Evolutionary conservation across 495 filamentous ascomycete genomes (phyloP).

Genomic region (Penicillium canariense): DNA sequence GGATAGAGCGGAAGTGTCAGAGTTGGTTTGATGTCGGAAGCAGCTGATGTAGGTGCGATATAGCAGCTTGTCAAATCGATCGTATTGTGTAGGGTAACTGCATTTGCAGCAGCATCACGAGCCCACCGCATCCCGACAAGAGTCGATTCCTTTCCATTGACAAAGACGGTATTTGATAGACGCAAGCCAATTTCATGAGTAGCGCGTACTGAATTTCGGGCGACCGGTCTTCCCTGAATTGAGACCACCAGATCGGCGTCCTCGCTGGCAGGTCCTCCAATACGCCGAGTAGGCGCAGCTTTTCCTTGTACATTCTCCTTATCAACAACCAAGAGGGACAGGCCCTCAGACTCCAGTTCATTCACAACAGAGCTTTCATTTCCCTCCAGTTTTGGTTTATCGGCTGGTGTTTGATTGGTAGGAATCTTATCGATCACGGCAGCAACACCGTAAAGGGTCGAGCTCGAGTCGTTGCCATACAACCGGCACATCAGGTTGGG

Average conservation of each 20-base stretch:
- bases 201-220: not conserved
- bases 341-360: constrained; percentile 28
- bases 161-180: constrained; percentile 74
- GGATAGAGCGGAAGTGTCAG: constrained; percentile 56
- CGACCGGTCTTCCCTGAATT: constrained; percentile 7
- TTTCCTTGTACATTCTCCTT: constrained; percentile 32
- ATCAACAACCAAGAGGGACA: constrained; percentile 34
- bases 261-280: constrained; percentile 31
- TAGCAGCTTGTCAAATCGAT: constrained; percentile 35
- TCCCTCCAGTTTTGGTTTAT: not conserved
- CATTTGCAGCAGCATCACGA: constrained; percentile 20
- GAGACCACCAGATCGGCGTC: constrained; percentile 37
- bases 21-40: constrained; percentile 18
- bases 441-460: constrained; percentile 27
- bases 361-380: not conserved
- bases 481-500: constrained; percentile 30
- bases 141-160: constrained; percentile 63
- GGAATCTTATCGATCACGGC: constrained; percentile 43
- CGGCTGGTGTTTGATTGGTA: not conserved
- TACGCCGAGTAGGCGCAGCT: constrained; percentile 27
- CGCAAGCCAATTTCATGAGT: constrained; percentile 51
- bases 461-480: constrained; percentile 6
- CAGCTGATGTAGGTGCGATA: constrained; percentile 18
- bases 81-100: constrained; percentile 23
- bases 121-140: constrained; percentile 58